Base-by-base conservation (phyloP, 495 filamentous ascomycete species). In the Xylaria flabelliformis region DNA sequence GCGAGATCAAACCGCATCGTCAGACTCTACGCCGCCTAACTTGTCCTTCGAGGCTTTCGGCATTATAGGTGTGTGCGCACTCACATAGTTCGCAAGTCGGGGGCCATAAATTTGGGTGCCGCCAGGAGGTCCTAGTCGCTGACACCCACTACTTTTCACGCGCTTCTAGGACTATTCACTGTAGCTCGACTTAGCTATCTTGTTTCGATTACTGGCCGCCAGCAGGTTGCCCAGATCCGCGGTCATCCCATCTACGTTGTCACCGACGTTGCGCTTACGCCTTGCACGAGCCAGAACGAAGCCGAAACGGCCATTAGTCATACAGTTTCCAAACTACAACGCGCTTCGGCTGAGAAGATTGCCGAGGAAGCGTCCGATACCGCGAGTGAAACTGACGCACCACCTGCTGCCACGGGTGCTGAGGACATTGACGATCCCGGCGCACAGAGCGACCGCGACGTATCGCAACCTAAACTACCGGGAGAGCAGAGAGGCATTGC, bases 161-260 rank as follows among this genome's bases (percentile, higher is more conserved):
- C 58, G 32, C 46, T 65, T 29, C 42, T 75, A 96, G 93, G 93
- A 19, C 83, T 94, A 5, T 81, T 93, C 46, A 91, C 90, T 64
- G 91, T 93, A 74, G 94, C 89, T 63, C 89, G 85, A 46, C 83
- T 86, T 64, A 92, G 90, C 69, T 97, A 93, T 82, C 88, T 99
- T 17, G 88, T 99, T 64, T 89, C 91, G 29, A 94, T 98, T 72
- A 93, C 91, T 9, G 84, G 90, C 67, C 91, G 95, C 48, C 85
- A 95, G 73, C 93, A 97, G 79, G 95, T 98, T 62, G 96, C 96
- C 1, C 89, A 93, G 71, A 90, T 98, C 63, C 89, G 89, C 66
- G 93, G 93, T 19, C 89, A 89, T 59, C 92, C 95, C 4, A 84
- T 98, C 66, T 98, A 97, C 78, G 89, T 92, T 53, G 86, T 97